These are phyloP conservation scores for Blastobotrys apis DNA, from an alignment of 1,139 yeast species.

Conservation along the genomic window DNA sequence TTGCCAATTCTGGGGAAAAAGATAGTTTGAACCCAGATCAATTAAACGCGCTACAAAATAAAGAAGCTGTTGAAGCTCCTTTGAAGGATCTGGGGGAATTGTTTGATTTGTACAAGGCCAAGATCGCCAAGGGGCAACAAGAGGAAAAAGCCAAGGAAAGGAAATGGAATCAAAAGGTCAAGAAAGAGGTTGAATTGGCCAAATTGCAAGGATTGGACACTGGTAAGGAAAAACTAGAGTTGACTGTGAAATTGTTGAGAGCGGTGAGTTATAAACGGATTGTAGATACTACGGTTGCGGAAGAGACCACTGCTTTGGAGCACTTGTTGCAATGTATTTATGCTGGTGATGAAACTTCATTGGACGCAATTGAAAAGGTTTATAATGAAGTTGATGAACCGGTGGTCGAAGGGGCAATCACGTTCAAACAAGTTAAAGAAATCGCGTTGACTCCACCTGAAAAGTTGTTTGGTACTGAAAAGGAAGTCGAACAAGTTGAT, in stretches of 20 bases:
- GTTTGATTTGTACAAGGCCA: conserved; percentile 26
- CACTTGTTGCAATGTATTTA: conserved; percentile 32
- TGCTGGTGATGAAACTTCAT: conserved; percentile 33
- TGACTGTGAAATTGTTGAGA: conserved; percentile 33
- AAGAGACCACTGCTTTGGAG: conserved; percentile 33
- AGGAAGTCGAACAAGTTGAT: conserved; percentile 12
- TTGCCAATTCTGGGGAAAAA: conserved; percentile 26
- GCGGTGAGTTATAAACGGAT: conserved; percentile 36
- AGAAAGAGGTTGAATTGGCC: conserved; percentile 20
- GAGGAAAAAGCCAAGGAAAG: conserved; percentile 18
- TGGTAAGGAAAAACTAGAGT: conserved; percentile 27
- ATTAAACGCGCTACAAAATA: conserved; percentile 31
- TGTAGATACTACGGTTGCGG: conserved; percentile 24
- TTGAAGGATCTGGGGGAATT: conserved; percentile 36
- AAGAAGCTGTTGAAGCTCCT: conserved; percentile 37
- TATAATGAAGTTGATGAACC: conserved; percentile 27
- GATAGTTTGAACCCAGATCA: conserved; percentile 36
- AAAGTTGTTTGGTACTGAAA: conserved; percentile 21
- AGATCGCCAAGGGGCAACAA: conserved; percentile 16
- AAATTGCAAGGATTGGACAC: conserved; percentile 23
- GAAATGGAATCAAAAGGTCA: conserved; percentile 16
- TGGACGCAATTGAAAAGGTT: conserved; percentile 33
- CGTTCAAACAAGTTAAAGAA: conserved; percentile 25
- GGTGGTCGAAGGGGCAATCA: conserved; percentile 27
- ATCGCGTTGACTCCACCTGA: conserved; percentile 25